Percentiles rank a stretch among this genome's conserved stretches.
Conservation (phyloP, 768 basidiomycete species). For the Mycena indigotica region DNA sequence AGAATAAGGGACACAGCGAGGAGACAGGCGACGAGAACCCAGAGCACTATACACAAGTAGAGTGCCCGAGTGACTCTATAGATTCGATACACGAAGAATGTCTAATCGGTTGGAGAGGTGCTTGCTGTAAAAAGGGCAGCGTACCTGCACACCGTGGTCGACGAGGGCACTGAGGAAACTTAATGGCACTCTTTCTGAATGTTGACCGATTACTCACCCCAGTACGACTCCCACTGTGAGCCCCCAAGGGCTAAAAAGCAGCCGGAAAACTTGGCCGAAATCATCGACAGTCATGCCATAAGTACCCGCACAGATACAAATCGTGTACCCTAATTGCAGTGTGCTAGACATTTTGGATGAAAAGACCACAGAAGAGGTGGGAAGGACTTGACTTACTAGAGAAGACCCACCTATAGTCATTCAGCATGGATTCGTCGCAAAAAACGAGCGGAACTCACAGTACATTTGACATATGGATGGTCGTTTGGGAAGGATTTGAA, state of each 20-base stretch:
- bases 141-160: conserved; percentile 14
- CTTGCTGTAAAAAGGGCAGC: background rate
- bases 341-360: conserved; percentile 1
- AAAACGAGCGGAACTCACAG: conserved; percentile 3
- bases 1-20: conserved; percentile 6
- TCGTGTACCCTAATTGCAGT: conserved; percentile 8
- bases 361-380: background rate
- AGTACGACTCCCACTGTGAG: conserved; percentile 9
- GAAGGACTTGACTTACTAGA: conserved; percentile 1
- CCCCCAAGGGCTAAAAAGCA: conserved; percentile 16
- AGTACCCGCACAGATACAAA: conserved; percentile 15
- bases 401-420: conserved; percentile 5
- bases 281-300: conserved; percentile 16
- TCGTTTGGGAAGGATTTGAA: conserved; percentile 17
- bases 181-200: background rate
- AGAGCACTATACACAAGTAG: conserved; percentile 7
- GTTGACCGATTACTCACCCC: conserved; percentile 2
- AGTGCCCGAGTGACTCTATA: conserved; percentile 5
- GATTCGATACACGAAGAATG: conserved; percentile 15
- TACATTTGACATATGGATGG: conserved; percentile 5
- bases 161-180: background rate
- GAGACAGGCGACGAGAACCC: conserved; percentile 7
- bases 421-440: background rate
- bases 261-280: conserved; percentile 10
- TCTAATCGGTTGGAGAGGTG: background rate